These are phyloP conservation scores for Saccharomyces hybrid DNA, from an alignment of 1,139 yeast genomes.

Conservation along the genomic window DNA sequence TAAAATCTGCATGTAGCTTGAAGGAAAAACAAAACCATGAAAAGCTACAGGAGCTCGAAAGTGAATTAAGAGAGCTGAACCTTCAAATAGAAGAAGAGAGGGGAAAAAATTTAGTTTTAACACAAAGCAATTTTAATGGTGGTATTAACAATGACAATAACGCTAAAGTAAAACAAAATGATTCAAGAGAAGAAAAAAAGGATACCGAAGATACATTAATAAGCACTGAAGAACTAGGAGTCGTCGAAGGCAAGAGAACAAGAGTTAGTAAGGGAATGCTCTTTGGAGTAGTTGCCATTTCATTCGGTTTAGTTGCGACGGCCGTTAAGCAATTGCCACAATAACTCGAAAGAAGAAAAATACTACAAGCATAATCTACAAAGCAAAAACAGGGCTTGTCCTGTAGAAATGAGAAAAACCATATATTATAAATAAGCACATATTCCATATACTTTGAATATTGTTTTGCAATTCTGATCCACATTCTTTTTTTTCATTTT, in stretches of 20 bases:
- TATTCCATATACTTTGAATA: background rate
- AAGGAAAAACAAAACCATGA: constrained; percentile 15
- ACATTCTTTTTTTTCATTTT: background rate
- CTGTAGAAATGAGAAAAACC: background rate
- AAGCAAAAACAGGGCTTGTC: background rate
- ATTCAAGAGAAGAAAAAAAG: constrained; percentile 4
- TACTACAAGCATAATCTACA: background rate
- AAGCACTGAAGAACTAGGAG: constrained; percentile 4
- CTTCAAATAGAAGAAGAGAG: constrained; percentile 29
- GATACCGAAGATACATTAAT: constrained; percentile 1
- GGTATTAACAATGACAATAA: constrained; percentile 3
- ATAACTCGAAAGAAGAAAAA: constrained; percentile 1
- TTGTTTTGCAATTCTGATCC: background rate
- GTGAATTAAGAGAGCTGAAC: constrained; percentile 27
- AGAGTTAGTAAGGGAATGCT: constrained; percentile 9
- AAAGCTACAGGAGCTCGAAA: constrained; percentile 18
- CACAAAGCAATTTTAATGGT: constrained; percentile 7
- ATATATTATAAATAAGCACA: background rate
- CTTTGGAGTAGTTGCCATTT: constrained; percentile 13
- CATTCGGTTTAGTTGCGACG: constrained; percentile 19
- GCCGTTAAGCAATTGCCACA: constrained; percentile 9
- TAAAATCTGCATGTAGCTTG: constrained; percentile 13
- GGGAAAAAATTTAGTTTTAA: constrained; percentile 20
- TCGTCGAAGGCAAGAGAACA: constrained; percentile 4
- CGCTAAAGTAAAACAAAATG: constrained; percentile 3